Percentiles rank a stretch among this genome's conserved stretches.
Evolutionary conservation across 2,329 filamentous ascomycete species (phyloP).

Genomic region (Hymenoscyphus linearis): DNA sequence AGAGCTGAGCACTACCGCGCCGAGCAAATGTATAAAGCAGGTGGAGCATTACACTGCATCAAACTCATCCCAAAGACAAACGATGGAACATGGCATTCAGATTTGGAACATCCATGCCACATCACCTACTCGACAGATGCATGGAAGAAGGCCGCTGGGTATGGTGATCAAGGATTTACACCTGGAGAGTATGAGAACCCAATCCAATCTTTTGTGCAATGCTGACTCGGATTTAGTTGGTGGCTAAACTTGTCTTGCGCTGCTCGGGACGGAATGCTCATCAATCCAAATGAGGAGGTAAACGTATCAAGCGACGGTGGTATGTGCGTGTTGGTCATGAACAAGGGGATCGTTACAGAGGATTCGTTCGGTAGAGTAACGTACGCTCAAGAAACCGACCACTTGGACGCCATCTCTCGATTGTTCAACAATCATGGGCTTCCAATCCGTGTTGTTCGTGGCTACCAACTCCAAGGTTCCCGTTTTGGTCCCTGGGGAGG

Average conservation of each 20-base stretch:
- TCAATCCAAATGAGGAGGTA: constrained; percentile 38
- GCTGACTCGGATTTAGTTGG: constrained; percentile 40
- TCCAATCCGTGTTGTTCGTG: constrained; percentile 48
- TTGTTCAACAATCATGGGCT: constrained; percentile 44
- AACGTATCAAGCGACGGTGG: constrained; percentile 42
- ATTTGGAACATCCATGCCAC: too few species aligned
- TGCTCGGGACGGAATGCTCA: constrained; percentile 49
- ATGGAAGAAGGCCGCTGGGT: neutral
- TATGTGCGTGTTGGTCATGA: neutral
- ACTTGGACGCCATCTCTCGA: constrained; percentile 42
- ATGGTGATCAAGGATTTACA: neutral
- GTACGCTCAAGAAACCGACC: constrained; percentile 42
- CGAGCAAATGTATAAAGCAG: neutral
- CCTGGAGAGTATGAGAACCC: neutral
- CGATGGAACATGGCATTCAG: neutral
- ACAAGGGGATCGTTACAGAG: constrained; percentile 33
- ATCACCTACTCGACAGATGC: neutral
- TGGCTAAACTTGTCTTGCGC: constrained; percentile 54
- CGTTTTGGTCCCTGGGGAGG: constrained; percentile 47
- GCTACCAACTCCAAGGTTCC: constrained; percentile 44
- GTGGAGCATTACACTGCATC: neutral
- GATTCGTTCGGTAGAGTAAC: constrained; percentile 33
- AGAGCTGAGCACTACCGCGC: neutral
- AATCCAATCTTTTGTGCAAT: neutral
- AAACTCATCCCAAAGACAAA: neutral